phyloP scores from a whole-genome alignment of 805 yeast species.

The Cyberlindnera mississippiensis region DNA sequence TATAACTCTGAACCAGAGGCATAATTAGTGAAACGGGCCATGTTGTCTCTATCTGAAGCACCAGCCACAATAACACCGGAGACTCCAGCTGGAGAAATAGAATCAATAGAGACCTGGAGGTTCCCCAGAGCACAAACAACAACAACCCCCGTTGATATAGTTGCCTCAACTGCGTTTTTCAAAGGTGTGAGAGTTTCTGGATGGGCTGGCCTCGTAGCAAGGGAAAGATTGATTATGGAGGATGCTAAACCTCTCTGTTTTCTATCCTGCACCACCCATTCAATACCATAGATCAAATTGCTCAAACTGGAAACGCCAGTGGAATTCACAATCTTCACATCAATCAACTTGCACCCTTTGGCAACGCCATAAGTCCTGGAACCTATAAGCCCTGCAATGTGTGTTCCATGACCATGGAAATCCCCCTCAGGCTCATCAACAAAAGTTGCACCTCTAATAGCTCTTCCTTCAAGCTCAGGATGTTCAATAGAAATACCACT shows the following conservation, averaged over 20 bases:
- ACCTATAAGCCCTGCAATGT: slow-evolving; percentile 85
- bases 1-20: slow-evolving; percentile 57
- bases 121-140: slow-evolving; percentile 88
- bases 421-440: slow-evolving; percentile 54
- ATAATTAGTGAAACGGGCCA: slow-evolving; percentile 78
- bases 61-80: slow-evolving; percentile 72
- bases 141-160: slow-evolving; percentile 61
- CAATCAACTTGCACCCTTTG: slow-evolving; percentile 59
- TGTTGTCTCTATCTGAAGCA: slow-evolving; percentile 68
- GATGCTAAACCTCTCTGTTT: slow-evolving; percentile 36
- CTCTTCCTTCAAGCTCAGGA: slow-evolving; percentile 62
- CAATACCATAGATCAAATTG: slow-evolving; percentile 58
- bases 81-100: slow-evolving; percentile 80
- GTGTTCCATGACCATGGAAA: slow-evolving; percentile 83
- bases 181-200: slow-evolving; percentile 58
- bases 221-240: slow-evolving; percentile 65
- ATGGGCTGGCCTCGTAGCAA: slow-evolving; percentile 65
- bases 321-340: slow-evolving; percentile 60
- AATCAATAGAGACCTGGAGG: slow-evolving; percentile 66
- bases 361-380: slow-evolving; percentile 81
- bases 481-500: slow-evolving; percentile 65
- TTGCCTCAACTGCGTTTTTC: slow-evolving; percentile 74
- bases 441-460: slow-evolving; percentile 52
- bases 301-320: slow-evolving; percentile 65
- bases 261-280: slow-evolving; percentile 59